Base-by-base conservation (phyloP, 306 rosid genomes). In the Vachellia collinsii region DNA sequence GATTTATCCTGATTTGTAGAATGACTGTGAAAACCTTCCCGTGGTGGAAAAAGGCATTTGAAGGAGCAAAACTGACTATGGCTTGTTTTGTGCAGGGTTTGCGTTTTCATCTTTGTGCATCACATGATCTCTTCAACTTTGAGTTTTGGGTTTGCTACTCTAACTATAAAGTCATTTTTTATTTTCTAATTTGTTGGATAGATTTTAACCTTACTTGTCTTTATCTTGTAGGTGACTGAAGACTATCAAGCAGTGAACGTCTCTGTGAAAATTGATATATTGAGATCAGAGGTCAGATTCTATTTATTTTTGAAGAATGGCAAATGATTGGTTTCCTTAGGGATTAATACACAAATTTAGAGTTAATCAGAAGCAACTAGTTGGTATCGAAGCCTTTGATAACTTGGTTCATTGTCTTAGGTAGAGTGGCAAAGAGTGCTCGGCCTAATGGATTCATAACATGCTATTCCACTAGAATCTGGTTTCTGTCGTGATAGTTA, bases 191-290 rank as follows among this genome's bases (percentile, higher is more conserved):
- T 77, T 46, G 17, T 86, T 87, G 58, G 77, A 82, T 77, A 20
- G 81, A 74, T 79, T 82, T 86, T 66, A 85, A 78, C 76, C 74
- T 56, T 72, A 66, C 48, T 82, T 84, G 75, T 50, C 70, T 72
- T 46, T 85, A 6, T 84, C 87, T 87, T 90, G 81, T 83, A 95
- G 99, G 99, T 92, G 59, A 89, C 97, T 79, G 94, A 91, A 82
- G 99, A 93, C 85, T 95, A 91, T 88, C 98, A 87, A 85, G 95
- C 99, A 11, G 99, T 95, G 79, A 95, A 95, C 19, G 98, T 95
- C 88, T 95, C 98, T 72, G 97, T 95, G 72, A 93, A 92, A 80
- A 54, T 85, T 22, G 75, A 70, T 70, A 70, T 70, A 44, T 70
- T 70, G 75, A 70, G 58, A 70, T 70, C 75, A 22, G 75, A 70